Conservation (phyloP, 2,329 filamentous ascomycete genomes). For the Pyrenophora teres region DNA sequence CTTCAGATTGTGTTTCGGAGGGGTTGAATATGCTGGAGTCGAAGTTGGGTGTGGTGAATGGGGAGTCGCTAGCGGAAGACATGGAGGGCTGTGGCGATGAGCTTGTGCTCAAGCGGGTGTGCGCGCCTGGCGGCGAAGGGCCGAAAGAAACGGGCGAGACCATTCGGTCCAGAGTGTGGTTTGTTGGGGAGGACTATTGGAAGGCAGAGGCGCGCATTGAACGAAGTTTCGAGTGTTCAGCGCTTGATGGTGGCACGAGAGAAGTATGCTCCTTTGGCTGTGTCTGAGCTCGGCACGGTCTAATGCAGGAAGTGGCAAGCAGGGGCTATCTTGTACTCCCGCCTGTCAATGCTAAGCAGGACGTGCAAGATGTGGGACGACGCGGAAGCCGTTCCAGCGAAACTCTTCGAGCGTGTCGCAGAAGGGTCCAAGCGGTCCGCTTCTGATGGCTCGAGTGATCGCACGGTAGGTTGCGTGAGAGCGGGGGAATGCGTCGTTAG, state of each 20-base stretch:
- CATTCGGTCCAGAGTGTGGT: conserved; percentile 37
- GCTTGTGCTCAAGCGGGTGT: conserved; percentile 46
- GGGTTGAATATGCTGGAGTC: conserved; percentile 30
- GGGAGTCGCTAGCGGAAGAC: conserved; percentile 49
- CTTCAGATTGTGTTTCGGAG: conserved; percentile 34
- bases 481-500: conserved; percentile 42
- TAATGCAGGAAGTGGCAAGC: conserved; percentile 16
- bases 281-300: conserved; percentile 6
- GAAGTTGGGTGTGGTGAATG: conserved; percentile 44
- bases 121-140: conserved; percentile 40
- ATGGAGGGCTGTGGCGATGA: conserved; percentile 49
- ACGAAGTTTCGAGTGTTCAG: conserved; percentile 13
- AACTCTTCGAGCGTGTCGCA: conserved; percentile 18
- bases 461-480: conserved; percentile 38
- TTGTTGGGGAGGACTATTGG: conserved; percentile 25
- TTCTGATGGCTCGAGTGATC: conserved; percentile 38
- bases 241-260: conserved; percentile 10
- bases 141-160: conserved; percentile 43
- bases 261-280: conserved; percentile 3
- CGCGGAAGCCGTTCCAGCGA: conserved; percentile 12
- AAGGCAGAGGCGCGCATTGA: conserved; percentile 32
- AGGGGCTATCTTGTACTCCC: conserved; percentile 12
- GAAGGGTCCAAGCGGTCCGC: conserved; percentile 31
- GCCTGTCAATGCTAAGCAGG: conserved; percentile 12
- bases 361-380: conserved; percentile 16